These are phyloP conservation scores for Artemisia annua DNA, from an alignment of 129 eudicot genomes.

Conservation along the genomic window DNA sequence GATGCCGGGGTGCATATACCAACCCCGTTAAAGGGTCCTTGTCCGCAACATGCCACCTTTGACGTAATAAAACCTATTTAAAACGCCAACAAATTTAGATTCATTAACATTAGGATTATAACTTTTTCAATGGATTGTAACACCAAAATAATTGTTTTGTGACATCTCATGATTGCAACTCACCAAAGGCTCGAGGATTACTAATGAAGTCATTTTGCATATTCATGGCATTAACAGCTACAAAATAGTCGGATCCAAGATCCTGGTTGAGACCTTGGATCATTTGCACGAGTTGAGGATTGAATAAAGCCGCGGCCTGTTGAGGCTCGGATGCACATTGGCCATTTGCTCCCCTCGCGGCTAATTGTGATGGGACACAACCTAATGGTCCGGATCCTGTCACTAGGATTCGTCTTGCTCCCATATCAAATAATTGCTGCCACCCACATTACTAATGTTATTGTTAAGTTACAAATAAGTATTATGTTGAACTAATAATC, in stretches of 20 bases:
- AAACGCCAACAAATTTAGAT: not conserved
- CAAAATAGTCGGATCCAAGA: conserved; percentile 51
- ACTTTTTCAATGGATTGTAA: not conserved
- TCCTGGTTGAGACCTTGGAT: conserved; percentile 55
- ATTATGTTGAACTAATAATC: not conserved
- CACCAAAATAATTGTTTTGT: too few species aligned
- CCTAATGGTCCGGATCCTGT: conserved; percentile 83
- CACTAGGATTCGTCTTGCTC: conserved; percentile 68
- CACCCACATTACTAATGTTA: not conserved
- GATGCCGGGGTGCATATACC: conserved; percentile 63
- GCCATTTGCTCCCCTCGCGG: conserved; percentile 52
- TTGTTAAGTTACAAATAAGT: not conserved
- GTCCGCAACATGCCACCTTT: conserved; percentile 84
- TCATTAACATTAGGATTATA: not conserved
- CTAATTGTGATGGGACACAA: conserved; percentile 71
- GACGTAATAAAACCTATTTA: conserved; percentile 62
- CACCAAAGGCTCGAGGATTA: conserved; percentile 70
- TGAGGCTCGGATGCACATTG: conserved; percentile 68
- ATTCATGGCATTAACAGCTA: conserved; percentile 55
- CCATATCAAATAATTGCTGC: conserved; percentile 56
- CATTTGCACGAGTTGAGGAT: conserved; percentile 68
- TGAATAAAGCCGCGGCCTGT: conserved; percentile 56
- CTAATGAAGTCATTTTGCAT: conserved; percentile 59
- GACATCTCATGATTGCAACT: not conserved
- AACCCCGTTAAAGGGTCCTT: conserved; percentile 72